These are phyloP conservation scores for Hordeum pubiflorum DNA, from an alignment of 202 grass and related monocot species.

Conservation along the genomic window DNA sequence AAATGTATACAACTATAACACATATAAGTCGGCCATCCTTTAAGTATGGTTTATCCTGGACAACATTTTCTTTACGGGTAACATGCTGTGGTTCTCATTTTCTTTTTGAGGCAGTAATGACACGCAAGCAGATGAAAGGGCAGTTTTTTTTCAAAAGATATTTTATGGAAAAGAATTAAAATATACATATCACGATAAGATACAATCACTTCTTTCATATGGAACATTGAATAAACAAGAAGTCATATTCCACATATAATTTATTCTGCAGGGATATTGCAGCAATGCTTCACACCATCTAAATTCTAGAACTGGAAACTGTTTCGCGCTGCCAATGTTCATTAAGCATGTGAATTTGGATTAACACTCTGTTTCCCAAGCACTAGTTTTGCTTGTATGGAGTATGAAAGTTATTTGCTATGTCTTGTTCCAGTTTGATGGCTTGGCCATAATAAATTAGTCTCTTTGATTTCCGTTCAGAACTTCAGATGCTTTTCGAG, in stretches of 20 bases:
- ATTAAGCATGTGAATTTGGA: neutral
- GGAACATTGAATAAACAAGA: neutral
- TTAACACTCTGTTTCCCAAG: neutral
- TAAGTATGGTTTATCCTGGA: slow-evolving; percentile 4
- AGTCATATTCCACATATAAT: neutral
- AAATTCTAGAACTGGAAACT: neutral
- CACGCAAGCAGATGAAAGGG: neutral
- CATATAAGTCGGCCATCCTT: neutral
- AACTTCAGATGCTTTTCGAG: slow-evolving; percentile 3
- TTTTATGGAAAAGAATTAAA: slow-evolving; percentile 13
- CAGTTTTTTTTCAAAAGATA: neutral
- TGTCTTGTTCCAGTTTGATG: neutral
- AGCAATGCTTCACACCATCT: neutral
- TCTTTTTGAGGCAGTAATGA: neutral
- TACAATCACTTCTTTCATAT: neutral
- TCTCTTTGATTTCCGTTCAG: neutral
- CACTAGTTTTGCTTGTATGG: neutral
- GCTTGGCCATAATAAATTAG: neutral
- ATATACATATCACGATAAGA: neutral
- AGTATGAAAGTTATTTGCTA: neutral
- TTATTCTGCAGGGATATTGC: neutral
- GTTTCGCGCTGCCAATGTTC: neutral
- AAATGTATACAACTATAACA: slow-evolving; percentile 20
- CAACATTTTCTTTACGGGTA: neutral
- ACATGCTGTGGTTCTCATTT: neutral